These are phyloP conservation scores for Eucalyptus regnans DNA, from an alignment of 345 rosid genomes.

Conservation along the genomic window DNA sequence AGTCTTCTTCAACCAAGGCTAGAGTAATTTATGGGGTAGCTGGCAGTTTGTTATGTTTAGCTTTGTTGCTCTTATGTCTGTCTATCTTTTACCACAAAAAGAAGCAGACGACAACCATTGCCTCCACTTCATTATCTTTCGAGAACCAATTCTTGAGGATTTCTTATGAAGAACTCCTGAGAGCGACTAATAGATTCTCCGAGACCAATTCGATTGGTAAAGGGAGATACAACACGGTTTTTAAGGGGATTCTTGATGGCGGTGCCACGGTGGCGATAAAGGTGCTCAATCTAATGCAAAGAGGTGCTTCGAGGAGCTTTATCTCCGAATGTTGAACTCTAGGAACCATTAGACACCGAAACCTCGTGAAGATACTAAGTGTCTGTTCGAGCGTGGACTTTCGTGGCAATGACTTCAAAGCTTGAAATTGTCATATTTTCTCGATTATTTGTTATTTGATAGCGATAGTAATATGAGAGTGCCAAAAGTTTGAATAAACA, in stretches of 20 bases:
- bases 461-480: not conserved
- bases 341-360: not conserved
- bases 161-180: not conserved
- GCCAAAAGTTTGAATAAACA: too few species aligned
- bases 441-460: too few species aligned
- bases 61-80: not conserved
- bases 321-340: not conserved
- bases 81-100: not conserved
- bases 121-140: not conserved
- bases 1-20: not conserved
- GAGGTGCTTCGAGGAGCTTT: not conserved
- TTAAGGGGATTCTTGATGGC: not conserved
- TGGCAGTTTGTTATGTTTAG: not conserved
- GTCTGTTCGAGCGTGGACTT: not conserved
- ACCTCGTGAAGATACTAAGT: not conserved
- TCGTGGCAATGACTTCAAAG: not conserved
- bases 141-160: not conserved
- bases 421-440: not conserved
- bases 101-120: not conserved
- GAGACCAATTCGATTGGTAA: not conserved
- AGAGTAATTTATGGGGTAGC: not conserved
- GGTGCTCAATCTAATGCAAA: not conserved
- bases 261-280: not conserved
- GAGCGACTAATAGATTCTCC: not conserved
- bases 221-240: not conserved